These are phyloP conservation scores for Colletotrichum coccodes DNA, from an alignment of 2,329 filamentous ascomycete species.

Conservation along the genomic window DNA sequence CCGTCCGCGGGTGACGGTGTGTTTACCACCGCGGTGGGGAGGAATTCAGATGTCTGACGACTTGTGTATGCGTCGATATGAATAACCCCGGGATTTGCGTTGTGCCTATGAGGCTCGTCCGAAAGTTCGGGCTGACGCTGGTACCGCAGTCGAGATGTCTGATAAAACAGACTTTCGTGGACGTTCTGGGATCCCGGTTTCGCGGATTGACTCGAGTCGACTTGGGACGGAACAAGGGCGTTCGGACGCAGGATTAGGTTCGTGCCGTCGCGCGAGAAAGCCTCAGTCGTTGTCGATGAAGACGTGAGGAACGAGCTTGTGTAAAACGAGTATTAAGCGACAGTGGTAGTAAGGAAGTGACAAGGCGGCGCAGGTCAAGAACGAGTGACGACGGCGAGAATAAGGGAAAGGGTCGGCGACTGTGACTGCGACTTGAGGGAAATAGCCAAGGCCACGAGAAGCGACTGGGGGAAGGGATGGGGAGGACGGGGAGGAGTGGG, in stretches of 20 bases:
- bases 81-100: neutral
- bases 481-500: constrained; percentile 24
- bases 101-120: neutral
- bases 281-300: neutral
- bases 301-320: neutral
- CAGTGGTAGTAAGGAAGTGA: neutral
- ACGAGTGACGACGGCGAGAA: constrained; percentile 20
- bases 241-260: constrained; percentile 5
- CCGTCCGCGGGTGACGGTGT: constrained; percentile 16
- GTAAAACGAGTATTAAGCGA: constrained; percentile 21
- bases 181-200: constrained; percentile 1
- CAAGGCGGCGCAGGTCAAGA: constrained; percentile 3
- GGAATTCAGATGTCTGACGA: constrained; percentile 20
- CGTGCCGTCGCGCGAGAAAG: constrained; percentile 4
- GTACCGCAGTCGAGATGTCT: neutral
- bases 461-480: constrained; percentile 24
- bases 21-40: constrained; percentile 17
- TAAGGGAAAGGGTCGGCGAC: neutral
- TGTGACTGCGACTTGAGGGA: neutral
- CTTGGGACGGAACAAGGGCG: constrained; percentile 14
- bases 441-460: constrained; percentile 17
- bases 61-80: neutral
- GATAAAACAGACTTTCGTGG: neutral
- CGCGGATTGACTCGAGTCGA: neutral
- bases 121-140: neutral